phyloP scores from a whole-genome alignment of 2,329 filamentous ascomycete species.

The Teratosphaeria nubilosa region DNA sequence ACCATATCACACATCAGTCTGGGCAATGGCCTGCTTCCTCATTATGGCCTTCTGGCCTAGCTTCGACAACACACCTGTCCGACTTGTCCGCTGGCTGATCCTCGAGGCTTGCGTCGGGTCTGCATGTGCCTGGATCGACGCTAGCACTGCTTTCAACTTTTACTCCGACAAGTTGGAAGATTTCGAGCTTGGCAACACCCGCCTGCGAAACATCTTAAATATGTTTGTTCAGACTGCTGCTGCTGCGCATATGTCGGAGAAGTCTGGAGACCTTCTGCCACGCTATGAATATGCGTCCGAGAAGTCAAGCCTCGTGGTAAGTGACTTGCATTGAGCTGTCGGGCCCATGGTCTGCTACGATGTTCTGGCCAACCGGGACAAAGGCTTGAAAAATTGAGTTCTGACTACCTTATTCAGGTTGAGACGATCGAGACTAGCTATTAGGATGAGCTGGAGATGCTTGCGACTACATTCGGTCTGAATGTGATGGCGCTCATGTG shows the following conservation, averaged over 20 bases:
- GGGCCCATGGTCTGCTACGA: too few species aligned
- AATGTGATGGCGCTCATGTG: neutral
- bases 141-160: slow-evolving; percentile 14
- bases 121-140: slow-evolving; percentile 11
- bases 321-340: neutral
- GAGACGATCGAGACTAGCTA: neutral
- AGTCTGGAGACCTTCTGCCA: neutral
- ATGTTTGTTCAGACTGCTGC: slow-evolving; percentile 3
- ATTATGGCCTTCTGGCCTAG: slow-evolving; percentile 11
- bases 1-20: slow-evolving; percentile 1
- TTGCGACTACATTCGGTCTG: neutral
- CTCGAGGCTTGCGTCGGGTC: slow-evolving; percentile 11
- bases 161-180: slow-evolving; percentile 5
- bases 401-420: neutral
- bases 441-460: neutral
- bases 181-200: neutral
- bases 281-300: neutral
- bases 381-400: neutral
- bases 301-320: neutral
- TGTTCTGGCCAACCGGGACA: neutral
- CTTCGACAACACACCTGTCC: slow-evolving; percentile 1
- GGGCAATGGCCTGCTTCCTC: slow-evolving; percentile 11
- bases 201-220: neutral
- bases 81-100: slow-evolving; percentile 6
- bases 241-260: slow-evolving; percentile 3